Evolutionary conservation across 2,329 filamentous ascomycete genomes (phyloP), one percentile per base, ranked within the genome.

Genomic region (Parascedosporium putredinis): DNA sequence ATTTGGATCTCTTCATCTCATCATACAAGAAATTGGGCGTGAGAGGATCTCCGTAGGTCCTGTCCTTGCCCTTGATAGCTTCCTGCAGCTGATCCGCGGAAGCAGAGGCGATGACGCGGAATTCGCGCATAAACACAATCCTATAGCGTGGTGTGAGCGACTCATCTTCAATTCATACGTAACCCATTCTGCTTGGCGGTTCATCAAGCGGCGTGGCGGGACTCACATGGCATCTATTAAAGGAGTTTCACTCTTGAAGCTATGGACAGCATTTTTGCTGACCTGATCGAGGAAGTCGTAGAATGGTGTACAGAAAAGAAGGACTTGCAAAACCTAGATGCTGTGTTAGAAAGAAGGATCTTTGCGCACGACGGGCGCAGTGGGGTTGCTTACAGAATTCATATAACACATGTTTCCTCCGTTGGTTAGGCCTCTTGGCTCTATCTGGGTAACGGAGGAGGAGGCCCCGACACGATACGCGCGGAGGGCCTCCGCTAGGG

Each of bases 401-500:
- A 98, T 97, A 69, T 98, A 98, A 68, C 93, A 98, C 87, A 97
- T 94, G 63, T 98, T 97, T 46, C 93, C 93, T 36, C 91, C 94
- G 68, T 98, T 98, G 57, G 95, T 86, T 61, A 98, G 77, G 45
- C 93, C 93, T 56, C 91, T 81, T 47, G 93, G 93, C 67, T 97
- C 88, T 47, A 98, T 75, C 61, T 96, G 96, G 16, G 85, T 74
- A 56, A 91, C 72, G 59, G 84, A 87, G 27, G 78, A 70, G 33
- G 75, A 74, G 33, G 74, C 72, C 51, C 79, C 76, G 22, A 89
- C 81, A 49, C 77, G 78, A 64, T 90, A 93, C 24, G 79, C 78
- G 46, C 76, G 76, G 48, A 98, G 74, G 31, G 87, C 86, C 57
- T 96, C 87, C 3, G 81, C 83, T 47, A 95, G 71, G 16, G 86